Base-by-base conservation (phyloP, 345 rosid genomes). In the Arabis alpina region DNA sequence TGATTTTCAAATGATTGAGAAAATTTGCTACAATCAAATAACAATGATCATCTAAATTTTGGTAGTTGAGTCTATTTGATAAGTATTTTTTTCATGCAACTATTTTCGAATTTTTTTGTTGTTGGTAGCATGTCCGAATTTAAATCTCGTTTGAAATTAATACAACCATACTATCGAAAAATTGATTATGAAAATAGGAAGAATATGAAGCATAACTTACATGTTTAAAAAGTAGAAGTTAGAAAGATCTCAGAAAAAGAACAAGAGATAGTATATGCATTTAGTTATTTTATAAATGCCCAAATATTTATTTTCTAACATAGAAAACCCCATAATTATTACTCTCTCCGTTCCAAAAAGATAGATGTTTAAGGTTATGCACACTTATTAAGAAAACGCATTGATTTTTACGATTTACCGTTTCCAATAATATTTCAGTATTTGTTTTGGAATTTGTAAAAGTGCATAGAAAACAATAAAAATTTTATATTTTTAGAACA, bases 1-100 rank as follows among this genome's bases (percentile, higher is more conserved):
- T 61, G 44, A 41, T 28, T 50, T 50, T 24, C 49, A 62, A 63
- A 61, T 61, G 45, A 61, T 52, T 61, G 48, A 34, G 61, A 43
- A 51, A 19, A 32, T 32, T 50, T 13, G 47, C 19, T 49, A 15
- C 9, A 28, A 49, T 59, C 65, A 14, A 48, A 51, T 15, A 40
- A 64, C 36, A 13, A 67, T 2, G 13, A 54, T 30, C 19, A 45
- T 68, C 25, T 9, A 41, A 4, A n/a, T 10, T 3, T 39, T 11
- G 41, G 30, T 48, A 37, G 58, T 48, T 58, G 49, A 9, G 9
- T 19, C 49, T 15, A 36, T 34, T 34, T 36, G 39, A 36, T 36
- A 36, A 44, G 7, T 55, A 32, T 10, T 4, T 23, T 25, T 39
- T 25, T n/a, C 48, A 36, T 54, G 40, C 15, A 55, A 36, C 44